A percentile compares a stretch with the other conserved stretches of the same genome.
Evolutionary conservation across 768 basidiomycete genomes (phyloP).

Genomic region (Psilocybe azurescens): DNA sequence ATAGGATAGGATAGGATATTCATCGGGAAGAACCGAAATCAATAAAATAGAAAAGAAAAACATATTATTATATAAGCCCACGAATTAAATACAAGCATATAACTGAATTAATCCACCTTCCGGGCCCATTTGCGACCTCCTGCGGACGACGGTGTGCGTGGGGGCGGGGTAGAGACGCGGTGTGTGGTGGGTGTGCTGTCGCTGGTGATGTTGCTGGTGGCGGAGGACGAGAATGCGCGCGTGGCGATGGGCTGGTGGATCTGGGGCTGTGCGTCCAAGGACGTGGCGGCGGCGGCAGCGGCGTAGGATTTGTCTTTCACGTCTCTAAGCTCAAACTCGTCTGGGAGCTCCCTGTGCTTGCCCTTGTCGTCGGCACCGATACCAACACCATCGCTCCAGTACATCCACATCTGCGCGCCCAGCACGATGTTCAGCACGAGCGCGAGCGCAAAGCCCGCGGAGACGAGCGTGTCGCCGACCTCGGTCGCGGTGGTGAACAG

Average conservation of each 20-base stretch:
- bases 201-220: no score
- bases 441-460: slow-evolving; percentile 85
- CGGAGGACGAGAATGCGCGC: background rate
- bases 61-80: background rate
- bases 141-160: slow-evolving; percentile 44
- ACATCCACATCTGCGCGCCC: slow-evolving; percentile 84
- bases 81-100: background rate
- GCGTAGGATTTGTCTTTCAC: no score
- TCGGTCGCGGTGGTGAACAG: slow-evolving; percentile 94
- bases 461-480: slow-evolving; percentile 80
- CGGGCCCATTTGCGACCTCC: slow-evolving; percentile 75
- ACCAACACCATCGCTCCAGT: slow-evolving; percentile 61
- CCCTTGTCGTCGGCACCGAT: no score
- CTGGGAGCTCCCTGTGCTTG: background rate
- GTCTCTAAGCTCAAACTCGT: background rate
- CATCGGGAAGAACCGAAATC: no score
- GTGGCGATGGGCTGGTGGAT: slow-evolving; percentile 22
- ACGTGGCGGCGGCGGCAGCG: background rate
- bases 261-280: background rate
- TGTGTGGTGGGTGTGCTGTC: no score
- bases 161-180: slow-evolving; percentile 49
- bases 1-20: no score
- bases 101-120: slow-evolving; percentile 64
- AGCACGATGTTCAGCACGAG: slow-evolving; percentile 84
- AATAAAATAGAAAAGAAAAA: background rate